Percentiles rank a stretch among this genome's conserved stretches.
phyloP scores from a whole-genome alignment of 768 basidiomycete species.

The Suillus plorans region DNA sequence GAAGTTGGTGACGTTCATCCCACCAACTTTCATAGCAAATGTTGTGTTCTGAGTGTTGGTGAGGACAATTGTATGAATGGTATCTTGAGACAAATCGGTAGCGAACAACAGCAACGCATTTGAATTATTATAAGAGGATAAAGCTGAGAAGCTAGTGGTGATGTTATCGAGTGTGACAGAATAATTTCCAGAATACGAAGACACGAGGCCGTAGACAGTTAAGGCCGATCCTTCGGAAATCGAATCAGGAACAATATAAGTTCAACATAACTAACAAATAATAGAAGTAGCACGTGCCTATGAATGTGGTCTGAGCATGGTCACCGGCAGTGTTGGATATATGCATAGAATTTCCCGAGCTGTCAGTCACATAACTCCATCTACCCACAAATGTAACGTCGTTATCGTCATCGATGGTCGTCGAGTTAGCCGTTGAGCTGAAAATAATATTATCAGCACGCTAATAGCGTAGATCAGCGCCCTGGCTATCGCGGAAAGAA shows the following conservation, averaged over 20 bases:
- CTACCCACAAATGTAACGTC: conserved; percentile 50
- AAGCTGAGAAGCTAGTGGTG: conserved; percentile 46
- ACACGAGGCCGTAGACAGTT: conserved; percentile 57
- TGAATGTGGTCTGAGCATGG: conserved; percentile 41
- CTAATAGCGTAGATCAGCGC: conserved; percentile 2
- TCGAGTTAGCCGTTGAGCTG: conserved; percentile 36
- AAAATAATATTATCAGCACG: conserved; percentile 22
- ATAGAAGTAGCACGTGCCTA: conserved; percentile 37
- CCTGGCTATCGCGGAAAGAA: conserved; percentile 3
- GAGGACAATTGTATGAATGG: conserved; percentile 51
- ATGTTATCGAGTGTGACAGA: conserved; percentile 55
- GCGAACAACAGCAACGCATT: conserved; percentile 62
- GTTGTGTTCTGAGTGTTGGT: conserved; percentile 55
- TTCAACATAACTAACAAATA: background rate
- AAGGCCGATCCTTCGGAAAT: conserved; percentile 56
- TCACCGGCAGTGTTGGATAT: conserved; percentile 45
- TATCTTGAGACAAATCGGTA: conserved; percentile 54
- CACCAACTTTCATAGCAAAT: conserved; percentile 48
- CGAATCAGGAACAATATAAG: conserved; percentile 8
- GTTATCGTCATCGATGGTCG: conserved; percentile 42
- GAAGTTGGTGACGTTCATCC: conserved; percentile 48
- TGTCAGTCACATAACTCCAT: conserved; percentile 48
- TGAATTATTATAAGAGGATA: conserved; percentile 51
- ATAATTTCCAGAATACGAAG: conserved; percentile 56
- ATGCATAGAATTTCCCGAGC: conserved; percentile 29